Conservation (phyloP, 306 rosid species). For the Sicyos baderoa region DNA sequence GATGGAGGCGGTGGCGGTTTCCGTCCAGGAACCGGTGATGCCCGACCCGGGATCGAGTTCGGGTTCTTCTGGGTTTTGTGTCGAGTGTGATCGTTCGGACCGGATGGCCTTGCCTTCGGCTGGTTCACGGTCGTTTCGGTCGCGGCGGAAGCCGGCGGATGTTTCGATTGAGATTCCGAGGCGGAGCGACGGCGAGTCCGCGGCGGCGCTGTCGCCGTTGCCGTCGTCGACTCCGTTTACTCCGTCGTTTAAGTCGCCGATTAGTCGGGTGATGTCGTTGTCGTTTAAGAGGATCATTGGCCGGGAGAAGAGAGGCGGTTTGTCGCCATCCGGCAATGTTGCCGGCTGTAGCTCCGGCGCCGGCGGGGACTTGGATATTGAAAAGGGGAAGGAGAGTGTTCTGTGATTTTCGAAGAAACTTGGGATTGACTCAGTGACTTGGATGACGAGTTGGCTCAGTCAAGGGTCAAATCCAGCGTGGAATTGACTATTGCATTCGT, state of each 20-base stretch:
- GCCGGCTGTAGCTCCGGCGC: slow-evolving; percentile 20
- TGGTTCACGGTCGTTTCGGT: slow-evolving; percentile 32
- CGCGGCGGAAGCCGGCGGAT: slow-evolving; percentile 34
- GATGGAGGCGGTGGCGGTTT: slow-evolving; percentile 11
- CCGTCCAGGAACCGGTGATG: slow-evolving; percentile 5
- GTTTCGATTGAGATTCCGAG: slow-evolving; percentile 55
- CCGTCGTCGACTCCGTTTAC: slow-evolving; percentile 18
- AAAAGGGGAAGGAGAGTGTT: slow-evolving; percentile 35
- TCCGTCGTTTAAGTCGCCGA: slow-evolving; percentile 27
- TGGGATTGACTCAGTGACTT: too few relatives aligned
- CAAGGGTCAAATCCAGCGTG: too few relatives aligned
- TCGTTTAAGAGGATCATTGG: slow-evolving; percentile 60
- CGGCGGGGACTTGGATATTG: slow-evolving; percentile 36
- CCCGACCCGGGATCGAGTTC: slow-evolving; percentile 32
- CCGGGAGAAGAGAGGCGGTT: slow-evolving; percentile 34
- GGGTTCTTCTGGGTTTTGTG: slow-evolving; percentile 27
- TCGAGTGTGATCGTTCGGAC: slow-evolving; percentile 24
- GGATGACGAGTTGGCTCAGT: too few relatives aligned
- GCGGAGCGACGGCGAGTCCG: slow-evolving; percentile 26
- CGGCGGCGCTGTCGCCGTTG: not conserved
- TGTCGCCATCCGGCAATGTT: slow-evolving; percentile 35
- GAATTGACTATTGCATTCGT: too few relatives aligned
- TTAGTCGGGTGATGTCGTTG: slow-evolving; percentile 47
- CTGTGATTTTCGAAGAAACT: slow-evolving; percentile 21
- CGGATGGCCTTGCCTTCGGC: slow-evolving; percentile 21